A percentile compares a stretch with the other conserved stretches of the same genome.
Conservation (phyloP, 116 monocot genomes). For the Iris pallida region DNA sequence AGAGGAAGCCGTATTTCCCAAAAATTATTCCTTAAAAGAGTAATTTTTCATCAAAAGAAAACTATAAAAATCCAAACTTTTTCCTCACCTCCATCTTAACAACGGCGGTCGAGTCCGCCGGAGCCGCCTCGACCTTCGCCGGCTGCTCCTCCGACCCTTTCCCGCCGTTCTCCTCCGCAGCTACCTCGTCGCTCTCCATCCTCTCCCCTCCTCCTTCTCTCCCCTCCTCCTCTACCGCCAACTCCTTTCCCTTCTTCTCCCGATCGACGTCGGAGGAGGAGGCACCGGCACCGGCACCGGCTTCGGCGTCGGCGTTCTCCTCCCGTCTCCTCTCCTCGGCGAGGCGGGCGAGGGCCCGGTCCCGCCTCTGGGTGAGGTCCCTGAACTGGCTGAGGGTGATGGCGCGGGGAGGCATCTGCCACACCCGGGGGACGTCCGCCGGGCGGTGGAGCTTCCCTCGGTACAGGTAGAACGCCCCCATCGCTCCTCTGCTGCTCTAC, state of each 20-base stretch:
- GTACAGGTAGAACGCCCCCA: constrained; percentile 59
- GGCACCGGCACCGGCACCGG: neutral
- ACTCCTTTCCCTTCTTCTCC: neutral
- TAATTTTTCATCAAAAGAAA: neutral
- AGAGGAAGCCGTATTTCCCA: no score
- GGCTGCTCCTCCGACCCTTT: neutral
- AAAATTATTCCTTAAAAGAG: neutral
- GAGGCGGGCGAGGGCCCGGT: constrained; percentile 29
- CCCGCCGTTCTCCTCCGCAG: neutral
- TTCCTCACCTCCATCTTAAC: constrained; percentile 17
- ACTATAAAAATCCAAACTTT: neutral
- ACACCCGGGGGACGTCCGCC: constrained; percentile 36
- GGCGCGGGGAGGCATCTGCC: constrained; percentile 40
- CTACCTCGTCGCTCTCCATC: neutral
- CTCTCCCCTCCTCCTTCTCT: neutral
- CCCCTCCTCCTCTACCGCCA: neutral
- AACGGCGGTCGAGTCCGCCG: neutral
- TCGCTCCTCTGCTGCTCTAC: constrained; percentile 3
- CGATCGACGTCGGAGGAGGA: no score
- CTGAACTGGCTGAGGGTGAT: constrained; percentile 45
- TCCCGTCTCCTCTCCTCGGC: neutral
- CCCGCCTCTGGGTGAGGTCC: constrained; percentile 30
- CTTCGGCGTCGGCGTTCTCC: neutral
- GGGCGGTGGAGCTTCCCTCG: constrained; percentile 71
- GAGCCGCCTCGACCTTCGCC: neutral